These are phyloP conservation scores for Ogataea polymorpha DNA, from an alignment of 805 yeast species.

Conservation along the genomic window DNA sequence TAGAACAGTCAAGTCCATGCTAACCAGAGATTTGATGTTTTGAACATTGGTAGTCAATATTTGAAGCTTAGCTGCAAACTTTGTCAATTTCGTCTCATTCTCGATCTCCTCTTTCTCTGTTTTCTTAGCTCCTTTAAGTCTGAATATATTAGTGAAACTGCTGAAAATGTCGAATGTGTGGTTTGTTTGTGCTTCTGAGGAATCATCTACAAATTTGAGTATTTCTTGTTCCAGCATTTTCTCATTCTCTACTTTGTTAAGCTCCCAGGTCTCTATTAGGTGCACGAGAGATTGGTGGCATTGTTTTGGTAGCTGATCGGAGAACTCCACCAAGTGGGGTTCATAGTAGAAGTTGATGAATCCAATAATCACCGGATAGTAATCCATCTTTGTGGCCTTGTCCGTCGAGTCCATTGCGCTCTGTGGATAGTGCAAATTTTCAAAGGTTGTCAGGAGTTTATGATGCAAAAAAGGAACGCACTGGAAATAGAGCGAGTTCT, in stretches of 20 bases:
- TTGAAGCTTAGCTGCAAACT: constrained; percentile 77
- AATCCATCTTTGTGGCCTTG: constrained; percentile 26
- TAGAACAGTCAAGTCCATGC: constrained; percentile 74
- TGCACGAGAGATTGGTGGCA: constrained; percentile 28
- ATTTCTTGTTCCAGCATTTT: constrained; percentile 39
- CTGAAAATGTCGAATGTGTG: constrained; percentile 49
- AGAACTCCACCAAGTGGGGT: constrained; percentile 33
- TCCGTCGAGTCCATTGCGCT: constrained; percentile 11
- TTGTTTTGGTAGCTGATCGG: constrained; percentile 33
- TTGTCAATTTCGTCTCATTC: constrained; percentile 39
- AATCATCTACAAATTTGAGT: constrained; percentile 31
- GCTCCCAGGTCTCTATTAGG: constrained; percentile 40
- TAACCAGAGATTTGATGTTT: constrained; percentile 71
- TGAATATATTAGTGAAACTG: constrained; percentile 63
- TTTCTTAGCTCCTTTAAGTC: constrained; percentile 27
- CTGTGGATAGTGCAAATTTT: constrained; percentile 27
- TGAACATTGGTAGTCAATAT: constrained; percentile 72
- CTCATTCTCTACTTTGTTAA: constrained; percentile 35
- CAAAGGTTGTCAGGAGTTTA: constrained; percentile 24
- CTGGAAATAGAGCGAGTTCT: constrained; percentile 34
- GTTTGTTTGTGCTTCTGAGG: constrained; percentile 30
- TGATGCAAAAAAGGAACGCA: constrained; percentile 34
- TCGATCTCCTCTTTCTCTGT: constrained; percentile 30
- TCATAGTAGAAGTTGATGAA: constrained; percentile 36
- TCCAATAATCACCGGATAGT: constrained; percentile 27